Evolutionary conservation across 2,329 filamentous ascomycete genomes (phyloP), one percentile per base, ranked within the genome.

Genomic region (Trichophyton benhamiae): DNA sequence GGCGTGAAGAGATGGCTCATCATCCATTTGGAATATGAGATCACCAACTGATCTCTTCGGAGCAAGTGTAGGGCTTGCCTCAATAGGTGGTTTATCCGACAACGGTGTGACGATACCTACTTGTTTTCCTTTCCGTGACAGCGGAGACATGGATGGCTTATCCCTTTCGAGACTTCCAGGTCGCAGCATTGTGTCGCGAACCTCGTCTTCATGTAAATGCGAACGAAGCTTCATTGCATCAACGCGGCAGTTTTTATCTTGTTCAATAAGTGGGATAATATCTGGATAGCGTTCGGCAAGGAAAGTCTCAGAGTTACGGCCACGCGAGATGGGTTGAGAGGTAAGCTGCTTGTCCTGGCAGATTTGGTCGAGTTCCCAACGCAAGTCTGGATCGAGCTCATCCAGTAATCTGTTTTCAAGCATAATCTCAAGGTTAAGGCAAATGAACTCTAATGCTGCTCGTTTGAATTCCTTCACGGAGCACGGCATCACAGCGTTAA

Each of bases 1-100:
- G 13, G 52, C 7, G 27, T 20, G 52, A 22, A 55, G 52, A 8
- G 52, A 55, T 33, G 30, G 30, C 27, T 64, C 63, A 42, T 95
- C 91, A 62, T 96, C 92, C 91, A 96, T 96, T 66, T 89, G 85
- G 70, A 96, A 96, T 72, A 96, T 95, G 60, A 96, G 80, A 67
- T 96, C 91, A 42, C 80, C 80, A 0, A 81, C 77, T 0, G 87
- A 91, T 20, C 80, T 80, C 68, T 84, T 90, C 0, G 87, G 80
- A 60, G 83, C 85, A 52, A 94, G 77, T 17, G 76, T 79, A 0
- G 90, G 89, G 61, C 84, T 89, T 33, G 58, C 41, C 8, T 42
- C 36, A 33, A n/a, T 9, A 3, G n/a, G 17, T 41, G n/a, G 17
- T 25, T 17, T 58, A 44, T 58, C 55, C 7, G 27, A 55, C 17